Evolutionary conservation across 2,329 filamentous ascomycete genomes (phyloP).

Genomic region (Colletotrichum eremochloae): DNA sequence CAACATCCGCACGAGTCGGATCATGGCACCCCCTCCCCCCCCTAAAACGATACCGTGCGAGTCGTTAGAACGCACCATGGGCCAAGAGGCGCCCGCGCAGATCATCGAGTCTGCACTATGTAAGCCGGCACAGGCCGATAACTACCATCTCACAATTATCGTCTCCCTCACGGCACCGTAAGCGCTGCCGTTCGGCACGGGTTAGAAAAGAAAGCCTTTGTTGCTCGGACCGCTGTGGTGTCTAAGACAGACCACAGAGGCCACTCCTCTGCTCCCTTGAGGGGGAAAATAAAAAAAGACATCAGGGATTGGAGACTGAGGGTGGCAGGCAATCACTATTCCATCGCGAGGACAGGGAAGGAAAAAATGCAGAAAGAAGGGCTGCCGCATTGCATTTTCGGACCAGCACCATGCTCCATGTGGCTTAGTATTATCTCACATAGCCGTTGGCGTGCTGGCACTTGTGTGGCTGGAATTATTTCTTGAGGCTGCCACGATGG

Average conservation of each 20-base stretch:
- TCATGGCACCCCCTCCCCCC: neutral
- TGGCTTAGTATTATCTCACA: slow-evolving; percentile 28
- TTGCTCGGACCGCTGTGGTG: slow-evolving; percentile 15
- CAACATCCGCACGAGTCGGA: slow-evolving; percentile 13
- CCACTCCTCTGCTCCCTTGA: neutral
- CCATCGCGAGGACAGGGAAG: slow-evolving; percentile 10
- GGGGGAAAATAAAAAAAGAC: neutral
- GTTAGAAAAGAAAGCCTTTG: slow-evolving; percentile 30
- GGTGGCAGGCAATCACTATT: slow-evolving; percentile 9
- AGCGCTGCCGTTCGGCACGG: slow-evolving; percentile 22
- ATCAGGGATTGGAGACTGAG: neutral
- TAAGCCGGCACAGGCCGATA: slow-evolving; percentile 3
- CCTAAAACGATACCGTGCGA: neutral
- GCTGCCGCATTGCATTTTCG: slow-evolving; percentile 26
- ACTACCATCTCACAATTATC: neutral
- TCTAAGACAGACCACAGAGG: slow-evolving; percentile 17
- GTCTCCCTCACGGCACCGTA: slow-evolving; percentile 13
- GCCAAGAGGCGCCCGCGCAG: slow-evolving; percentile 10
- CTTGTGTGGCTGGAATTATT: slow-evolving; percentile 35
- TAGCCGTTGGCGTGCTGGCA: slow-evolving; percentile 23
- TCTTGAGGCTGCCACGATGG: slow-evolving; percentile 26
- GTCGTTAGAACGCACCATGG: slow-evolving; percentile 1
- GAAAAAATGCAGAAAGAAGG: slow-evolving; percentile 23
- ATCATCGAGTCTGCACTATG: slow-evolving; percentile 16
- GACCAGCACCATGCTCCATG: slow-evolving; percentile 27